Percentiles rank a stretch among this genome's conserved stretches.
phyloP scores from a whole-genome alignment of 169 alveolate species.

The Cryptosporidium andersoni region DNA sequence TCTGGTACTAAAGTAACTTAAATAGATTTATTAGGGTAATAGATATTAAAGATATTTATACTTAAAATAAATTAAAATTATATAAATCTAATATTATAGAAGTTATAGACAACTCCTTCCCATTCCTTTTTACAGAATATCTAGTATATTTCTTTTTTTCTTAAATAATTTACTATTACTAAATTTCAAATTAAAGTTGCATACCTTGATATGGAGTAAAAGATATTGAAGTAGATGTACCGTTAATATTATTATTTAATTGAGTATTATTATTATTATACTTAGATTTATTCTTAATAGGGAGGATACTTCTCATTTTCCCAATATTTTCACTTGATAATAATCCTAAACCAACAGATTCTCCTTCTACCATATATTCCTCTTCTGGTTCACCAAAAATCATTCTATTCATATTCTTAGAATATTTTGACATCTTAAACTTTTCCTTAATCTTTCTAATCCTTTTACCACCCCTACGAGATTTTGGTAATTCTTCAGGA shows the following conservation, averaged over 20 bases:
- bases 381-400: conserved; percentile 86
- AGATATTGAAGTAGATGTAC: conserved; percentile 35
- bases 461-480: conserved; percentile 87
- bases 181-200: conserved; percentile 12
- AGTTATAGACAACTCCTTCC: too few species aligned
- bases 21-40: too few species aligned
- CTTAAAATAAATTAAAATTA: too few species aligned
- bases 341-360: conserved; percentile 50
- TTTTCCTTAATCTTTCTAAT: conserved; percentile 84
- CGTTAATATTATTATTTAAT: conserved; percentile 9
- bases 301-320: neutral
- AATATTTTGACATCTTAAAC: conserved; percentile 81
- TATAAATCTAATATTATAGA: too few species aligned
- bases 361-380: conserved; percentile 79
- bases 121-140: too few species aligned
- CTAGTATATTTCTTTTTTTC: too few species aligned
- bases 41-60: too few species aligned
- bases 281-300: neutral
- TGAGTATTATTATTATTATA: neutral
- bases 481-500: conserved; percentile 84
- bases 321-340: conserved; percentile 8
- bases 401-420: conserved; percentile 84
- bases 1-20: too few species aligned
- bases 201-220: conserved; percentile 70
- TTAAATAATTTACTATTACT: neutral